Base-by-base conservation (phyloP, 345 rosid genomes). In the Bretschneidera sinensis region DNA sequence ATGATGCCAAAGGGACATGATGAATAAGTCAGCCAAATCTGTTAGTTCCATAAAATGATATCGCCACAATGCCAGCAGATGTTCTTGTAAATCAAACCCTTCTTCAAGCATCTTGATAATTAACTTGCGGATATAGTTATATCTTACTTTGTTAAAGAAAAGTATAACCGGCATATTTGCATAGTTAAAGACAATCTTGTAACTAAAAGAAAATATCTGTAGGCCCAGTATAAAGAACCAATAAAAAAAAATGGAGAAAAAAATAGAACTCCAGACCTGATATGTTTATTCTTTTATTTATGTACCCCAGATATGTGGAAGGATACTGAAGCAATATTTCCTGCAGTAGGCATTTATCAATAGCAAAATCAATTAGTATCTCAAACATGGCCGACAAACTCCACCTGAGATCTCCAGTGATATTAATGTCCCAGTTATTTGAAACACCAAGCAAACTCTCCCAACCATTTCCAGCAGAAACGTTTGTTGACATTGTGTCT, bases 291-390 rank as follows among this genome's bases (percentile, higher is more conserved):
- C 14, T 31, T 16, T 24, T 24, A 48, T 24, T 19, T 2, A 17
- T 0, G 31, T 43, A 28, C 8, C 34, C 52, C 39, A 57, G n/a
- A n/a, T 43, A 43, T 51, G 60, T 59, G 65, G 54, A 74, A 87
- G 96, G 98, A 92, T 89, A 92, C 98, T 89, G 98, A 56, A 92
- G 95, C 74, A 57, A 74, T 70, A 92, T 89, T 81, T 90, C 98
- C 79, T 84, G 96, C 74, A 87, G 77, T 45, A 92, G 67, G 76
- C 96, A 89, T 64, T 92, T 92, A 57, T 89, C 88, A 62, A 89
- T 66, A 55, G 86, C 73, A 64, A 85, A 83, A 68, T 92, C 97
- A 67, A 87, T 83, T 21, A 97, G 98, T 55, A 85, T 76, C 78
- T 85, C 94, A 72, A 85, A 86, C 67, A 65, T 56, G 47, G 75